Conservation (phyloP, 2,329 filamentous ascomycete species). For the Fusarium nygamai region DNA sequence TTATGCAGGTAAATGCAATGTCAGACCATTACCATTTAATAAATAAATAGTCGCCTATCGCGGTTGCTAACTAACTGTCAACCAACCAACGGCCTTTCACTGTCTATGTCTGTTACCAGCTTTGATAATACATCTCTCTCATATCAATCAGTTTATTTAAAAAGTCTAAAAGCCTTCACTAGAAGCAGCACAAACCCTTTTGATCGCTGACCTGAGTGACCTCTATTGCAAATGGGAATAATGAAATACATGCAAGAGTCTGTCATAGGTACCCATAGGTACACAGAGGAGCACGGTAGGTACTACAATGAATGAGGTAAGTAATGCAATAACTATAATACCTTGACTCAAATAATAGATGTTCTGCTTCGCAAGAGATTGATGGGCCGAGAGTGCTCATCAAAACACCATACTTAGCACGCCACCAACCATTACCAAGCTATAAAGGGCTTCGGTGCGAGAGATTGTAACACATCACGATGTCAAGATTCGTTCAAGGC, state of each 20-base stretch:
- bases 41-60: neutral
- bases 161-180: neutral
- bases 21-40: neutral
- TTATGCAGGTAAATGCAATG: neutral
- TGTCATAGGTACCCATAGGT: neutral
- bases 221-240: neutral
- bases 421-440: neutral
- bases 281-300: neutral
- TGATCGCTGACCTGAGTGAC: neutral
- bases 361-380: neutral
- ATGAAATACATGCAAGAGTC: neutral
- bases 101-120: neutral
- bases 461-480: neutral
- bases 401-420: neutral
- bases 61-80: neutral
- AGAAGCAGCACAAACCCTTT: neutral
- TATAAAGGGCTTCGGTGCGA: neutral
- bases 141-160: neutral
- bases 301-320: neutral
- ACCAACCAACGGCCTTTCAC: neutral
- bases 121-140: neutral
- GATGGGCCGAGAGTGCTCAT: neutral
- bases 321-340: neutral
- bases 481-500: neutral
- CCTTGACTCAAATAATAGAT: neutral